phyloP scores from a whole-genome alignment of 768 basidiomycete species.

The Pleurotus pulmonarius region DNA sequence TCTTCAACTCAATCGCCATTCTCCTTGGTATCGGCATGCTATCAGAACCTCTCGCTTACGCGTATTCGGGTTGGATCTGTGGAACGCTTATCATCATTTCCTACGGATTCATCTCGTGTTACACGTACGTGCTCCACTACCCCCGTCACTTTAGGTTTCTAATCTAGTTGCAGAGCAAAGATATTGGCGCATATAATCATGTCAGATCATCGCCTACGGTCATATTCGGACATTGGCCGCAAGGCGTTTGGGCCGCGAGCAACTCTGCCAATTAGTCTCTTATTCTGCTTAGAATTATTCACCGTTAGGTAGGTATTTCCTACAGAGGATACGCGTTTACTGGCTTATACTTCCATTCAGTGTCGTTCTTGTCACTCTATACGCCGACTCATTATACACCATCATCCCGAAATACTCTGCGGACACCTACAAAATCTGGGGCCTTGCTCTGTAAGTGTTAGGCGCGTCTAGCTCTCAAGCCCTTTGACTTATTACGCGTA shows the following conservation, averaged over 20 bases:
- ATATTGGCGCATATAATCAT: conserved; percentile 76
- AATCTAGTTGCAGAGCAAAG: conserved; percentile 60
- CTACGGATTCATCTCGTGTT: conserved; percentile 81
- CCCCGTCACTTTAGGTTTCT: neutral
- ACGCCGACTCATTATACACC: conserved; percentile 80
- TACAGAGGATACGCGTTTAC: neutral
- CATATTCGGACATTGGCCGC: conserved; percentile 86
- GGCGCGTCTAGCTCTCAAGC: neutral
- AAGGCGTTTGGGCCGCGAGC: conserved; percentile 84
- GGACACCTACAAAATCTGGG: conserved; percentile 71
- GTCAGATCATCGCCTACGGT: conserved; percentile 63
- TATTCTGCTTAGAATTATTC: conserved; percentile 89
- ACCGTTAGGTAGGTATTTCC: conserved; percentile 57
- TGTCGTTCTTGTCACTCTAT: conserved; percentile 85
- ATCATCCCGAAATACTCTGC: conserved; percentile 66
- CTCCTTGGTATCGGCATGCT: conserved; percentile 87
- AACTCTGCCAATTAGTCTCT: conserved; percentile 55
- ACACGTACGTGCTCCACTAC: conserved; percentile 60
- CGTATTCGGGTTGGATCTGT: conserved; percentile 84
- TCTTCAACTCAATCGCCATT: conserved; percentile 89
- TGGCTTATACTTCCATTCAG: conserved; percentile 64
- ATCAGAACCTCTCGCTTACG: conserved; percentile 87
- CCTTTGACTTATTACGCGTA: neutral
- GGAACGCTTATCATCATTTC: conserved; percentile 72
- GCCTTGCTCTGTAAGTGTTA: conserved; percentile 59